phyloP scores from a whole-genome alignment of 2,329 filamentous ascomycete species.

The Pochonia chlamydosporia region DNA sequence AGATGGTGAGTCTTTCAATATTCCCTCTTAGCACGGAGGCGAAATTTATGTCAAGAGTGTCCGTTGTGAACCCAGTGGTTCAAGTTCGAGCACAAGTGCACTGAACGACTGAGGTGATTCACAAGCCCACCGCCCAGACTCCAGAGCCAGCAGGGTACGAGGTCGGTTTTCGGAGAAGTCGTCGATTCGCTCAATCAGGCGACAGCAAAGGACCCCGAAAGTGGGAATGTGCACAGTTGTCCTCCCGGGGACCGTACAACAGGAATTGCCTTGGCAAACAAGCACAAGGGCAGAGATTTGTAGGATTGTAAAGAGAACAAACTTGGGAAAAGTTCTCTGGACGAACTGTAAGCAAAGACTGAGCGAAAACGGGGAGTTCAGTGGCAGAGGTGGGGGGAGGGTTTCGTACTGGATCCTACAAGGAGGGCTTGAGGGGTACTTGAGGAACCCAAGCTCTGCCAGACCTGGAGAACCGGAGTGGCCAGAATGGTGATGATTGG shows the following conservation, averaged over 20 bases:
- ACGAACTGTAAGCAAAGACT: not conserved
- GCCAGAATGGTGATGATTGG: not conserved
- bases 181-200: not conserved
- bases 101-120: not conserved
- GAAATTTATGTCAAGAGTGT: not conserved
- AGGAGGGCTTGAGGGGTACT: not conserved
- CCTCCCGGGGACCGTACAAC: not conserved
- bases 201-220: not conserved
- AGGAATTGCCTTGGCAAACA: not conserved
- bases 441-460: not conserved
- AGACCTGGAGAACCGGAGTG: not conserved
- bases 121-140: not conserved
- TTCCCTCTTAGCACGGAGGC: not conserved
- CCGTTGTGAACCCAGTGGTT: not conserved
- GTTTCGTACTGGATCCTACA: not conserved
- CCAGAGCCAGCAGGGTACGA: not conserved
- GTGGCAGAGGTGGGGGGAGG: not conserved
- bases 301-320: not conserved
- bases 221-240: not conserved
- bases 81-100: no score
- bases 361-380: not conserved
- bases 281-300: not conserved
- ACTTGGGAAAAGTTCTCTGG: not conserved
- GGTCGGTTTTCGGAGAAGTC: not conserved
- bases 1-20: not conserved